Evolutionary conservation across 2,329 filamentous ascomycete genomes (phyloP).

Genomic region (Verticillium tricorpus): DNA sequence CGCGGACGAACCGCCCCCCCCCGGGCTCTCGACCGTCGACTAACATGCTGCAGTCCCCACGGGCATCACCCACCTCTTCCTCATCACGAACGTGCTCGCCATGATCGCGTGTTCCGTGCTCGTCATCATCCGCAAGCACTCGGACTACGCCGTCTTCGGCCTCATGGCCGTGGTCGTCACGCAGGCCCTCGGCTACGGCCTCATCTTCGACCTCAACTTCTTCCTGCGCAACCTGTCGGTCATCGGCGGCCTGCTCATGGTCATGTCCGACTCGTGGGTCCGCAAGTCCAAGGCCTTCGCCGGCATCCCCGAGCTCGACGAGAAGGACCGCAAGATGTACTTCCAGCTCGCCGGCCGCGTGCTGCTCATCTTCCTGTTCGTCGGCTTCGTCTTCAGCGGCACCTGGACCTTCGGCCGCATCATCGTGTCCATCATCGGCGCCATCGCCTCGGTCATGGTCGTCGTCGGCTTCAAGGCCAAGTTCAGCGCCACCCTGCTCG

Average conservation of each 20-base stretch:
- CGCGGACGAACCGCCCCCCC: neutral
- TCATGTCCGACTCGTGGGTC: conserved; percentile 95
- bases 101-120: conserved; percentile 80
- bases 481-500: conserved; percentile 92
- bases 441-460: conserved; percentile 95
- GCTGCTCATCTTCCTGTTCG: conserved; percentile 93
- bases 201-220: conserved; percentile 99
- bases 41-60: conserved; percentile 60
- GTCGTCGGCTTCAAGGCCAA: conserved; percentile 99
- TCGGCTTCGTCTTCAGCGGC: conserved; percentile 94
- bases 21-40: neutral
- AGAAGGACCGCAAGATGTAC: conserved; percentile 99
- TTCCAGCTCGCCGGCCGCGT: conserved; percentile 96
- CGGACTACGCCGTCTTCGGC: conserved; percentile 86
- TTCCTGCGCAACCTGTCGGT: conserved; percentile 98
- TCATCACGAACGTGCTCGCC: conserved; percentile 81
- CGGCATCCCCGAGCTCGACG: conserved; percentile 86
- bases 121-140: conserved; percentile 89
- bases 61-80: conserved; percentile 88
- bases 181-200: conserved; percentile 91
- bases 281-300: conserved; percentile 96
- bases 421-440: conserved; percentile 76
- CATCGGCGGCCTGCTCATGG: conserved; percentile 96
- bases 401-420: conserved; percentile 89
- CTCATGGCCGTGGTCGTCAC: conserved; percentile 88